Evolutionary conservation across 495 filamentous ascomycete genomes (phyloP).

Genomic region (Neurospora sp.): DNA sequence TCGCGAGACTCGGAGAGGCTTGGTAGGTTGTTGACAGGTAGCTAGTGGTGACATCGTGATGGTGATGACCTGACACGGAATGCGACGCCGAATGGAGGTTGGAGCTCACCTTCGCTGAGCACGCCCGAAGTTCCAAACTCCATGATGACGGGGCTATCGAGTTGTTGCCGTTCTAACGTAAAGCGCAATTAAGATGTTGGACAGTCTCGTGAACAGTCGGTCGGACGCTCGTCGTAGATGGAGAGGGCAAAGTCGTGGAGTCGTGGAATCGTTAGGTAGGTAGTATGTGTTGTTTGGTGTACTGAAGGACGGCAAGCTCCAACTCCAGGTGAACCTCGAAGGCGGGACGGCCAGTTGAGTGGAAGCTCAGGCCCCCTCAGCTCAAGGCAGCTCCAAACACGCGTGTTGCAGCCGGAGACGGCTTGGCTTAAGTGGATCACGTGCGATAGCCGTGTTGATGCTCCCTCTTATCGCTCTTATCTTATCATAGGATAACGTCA

Average conservation of each 20-base stretch:
- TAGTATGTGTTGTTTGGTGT: conserved; percentile 1
- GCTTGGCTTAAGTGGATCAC: conserved; percentile 10
- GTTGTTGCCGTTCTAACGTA: neutral
- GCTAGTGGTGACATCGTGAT: neutral
- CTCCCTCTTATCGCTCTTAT: conserved; percentile 6
- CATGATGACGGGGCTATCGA: conserved; percentile 23
- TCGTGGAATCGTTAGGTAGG: neutral
- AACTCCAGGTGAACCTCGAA: neutral
- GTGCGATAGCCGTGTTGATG: conserved; percentile 5
- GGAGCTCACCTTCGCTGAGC: conserved; percentile 56
- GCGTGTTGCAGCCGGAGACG: conserved; percentile 18
- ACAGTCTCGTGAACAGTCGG: neutral
- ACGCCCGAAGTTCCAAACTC: conserved; percentile 56
- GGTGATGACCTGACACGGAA: neutral
- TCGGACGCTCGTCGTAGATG: neutral
- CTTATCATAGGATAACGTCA: neutral
- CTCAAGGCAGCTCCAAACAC: conserved; percentile 41
- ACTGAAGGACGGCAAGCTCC: neutral
- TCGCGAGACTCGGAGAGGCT: neutral
- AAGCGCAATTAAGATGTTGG: neutral
- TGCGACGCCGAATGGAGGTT: neutral
- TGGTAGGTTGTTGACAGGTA: neutral
- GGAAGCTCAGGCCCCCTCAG: conserved; percentile 21
- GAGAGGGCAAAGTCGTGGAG: neutral
- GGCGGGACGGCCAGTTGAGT: conserved; percentile 6